A percentile compares a stretch with the other conserved stretches of the same genome.
These are phyloP conservation scores for Panaeolus papilionaceus DNA, from an alignment of 768 basidiomycete genomes.

Conservation along the genomic window DNA sequence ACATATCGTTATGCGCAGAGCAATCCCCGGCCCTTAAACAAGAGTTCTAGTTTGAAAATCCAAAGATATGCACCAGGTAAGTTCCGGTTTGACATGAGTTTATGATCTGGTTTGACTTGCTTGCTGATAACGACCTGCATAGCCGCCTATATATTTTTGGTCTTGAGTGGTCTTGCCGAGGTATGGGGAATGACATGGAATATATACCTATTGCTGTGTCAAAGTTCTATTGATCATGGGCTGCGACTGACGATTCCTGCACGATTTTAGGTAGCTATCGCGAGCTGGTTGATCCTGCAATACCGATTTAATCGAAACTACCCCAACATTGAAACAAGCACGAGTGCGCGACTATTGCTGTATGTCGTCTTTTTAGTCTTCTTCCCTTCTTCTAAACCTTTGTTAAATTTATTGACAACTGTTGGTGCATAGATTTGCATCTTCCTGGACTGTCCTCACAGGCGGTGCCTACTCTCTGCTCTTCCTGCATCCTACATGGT, in stretches of 20 bases:
- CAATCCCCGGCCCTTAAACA: slow-evolving; percentile 56
- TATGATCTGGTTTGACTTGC: slow-evolving; percentile 1
- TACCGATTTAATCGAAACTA: slow-evolving; percentile 58
- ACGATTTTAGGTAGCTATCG: slow-evolving; percentile 49
- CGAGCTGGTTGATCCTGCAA: slow-evolving; percentile 66
- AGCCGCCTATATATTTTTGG: slow-evolving; percentile 60
- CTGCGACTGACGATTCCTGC: slow-evolving; percentile 1
- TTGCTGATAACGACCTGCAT: slow-evolving; percentile 25
- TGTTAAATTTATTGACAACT: background rate
- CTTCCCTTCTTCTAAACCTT: background rate
- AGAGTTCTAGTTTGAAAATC: slow-evolving; percentile 49
- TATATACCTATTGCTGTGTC: background rate
- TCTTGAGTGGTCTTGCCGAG: slow-evolving; percentile 54
- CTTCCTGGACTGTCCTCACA: slow-evolving; percentile 66
- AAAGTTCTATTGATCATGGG: background rate
- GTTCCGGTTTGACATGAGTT: slow-evolving; percentile 24
- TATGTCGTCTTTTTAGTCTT: slow-evolving; percentile 34
- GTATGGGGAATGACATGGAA: slow-evolving; percentile 31
- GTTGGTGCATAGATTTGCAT: slow-evolving; percentile 49
- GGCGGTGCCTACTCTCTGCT: slow-evolving; percentile 59
- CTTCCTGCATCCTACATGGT: slow-evolving; percentile 66
- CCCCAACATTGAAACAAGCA: slow-evolving; percentile 51
- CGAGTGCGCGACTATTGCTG: slow-evolving; percentile 55
- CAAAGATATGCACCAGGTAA: slow-evolving; percentile 61
- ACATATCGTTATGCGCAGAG: slow-evolving; percentile 51